Conservation (phyloP, 2,329 filamentous ascomycete species). For the Hortaea werneckii region DNA sequence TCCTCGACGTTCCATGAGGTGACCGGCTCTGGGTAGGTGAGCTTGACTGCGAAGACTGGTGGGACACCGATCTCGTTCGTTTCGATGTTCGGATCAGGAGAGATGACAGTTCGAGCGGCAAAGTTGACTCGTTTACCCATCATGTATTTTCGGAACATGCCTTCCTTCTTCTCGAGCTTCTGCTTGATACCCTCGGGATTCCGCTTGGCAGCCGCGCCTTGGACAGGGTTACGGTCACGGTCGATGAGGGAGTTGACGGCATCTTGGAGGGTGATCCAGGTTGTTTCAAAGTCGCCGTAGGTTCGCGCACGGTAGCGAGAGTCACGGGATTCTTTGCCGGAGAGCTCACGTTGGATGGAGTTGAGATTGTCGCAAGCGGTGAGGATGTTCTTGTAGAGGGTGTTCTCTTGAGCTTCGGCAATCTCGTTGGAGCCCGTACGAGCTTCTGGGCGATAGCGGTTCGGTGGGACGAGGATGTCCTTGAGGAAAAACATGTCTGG, state of each 20-base stretch:
- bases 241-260: conserved; percentile 89
- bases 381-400: conserved; percentile 75
- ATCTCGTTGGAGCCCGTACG: conserved; percentile 71
- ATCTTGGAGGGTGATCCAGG: conserved; percentile 78
- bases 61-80: conserved; percentile 98
- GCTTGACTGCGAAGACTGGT: conserved; percentile 90
- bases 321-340: conserved; percentile 32
- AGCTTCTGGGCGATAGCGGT: conserved; percentile 80
- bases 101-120: conserved; percentile 93
- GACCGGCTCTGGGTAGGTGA: conserved; percentile 94
- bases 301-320: conserved; percentile 44
- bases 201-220: conserved; percentile 64
- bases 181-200: conserved; percentile 96
- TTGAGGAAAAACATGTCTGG: conserved; percentile 88
- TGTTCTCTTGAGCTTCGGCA: conserved; percentile 74
- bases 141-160: conserved; percentile 98
- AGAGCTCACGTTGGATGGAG: conserved; percentile 62
- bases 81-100: conserved; percentile 95
- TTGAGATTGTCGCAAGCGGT: conserved; percentile 63
- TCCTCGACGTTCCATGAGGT: conserved; percentile 96
- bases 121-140: conserved; percentile 99
- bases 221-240: conserved; percentile 71
- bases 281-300: conserved; percentile 68
- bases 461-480: conserved; percentile 79
- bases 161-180: conserved; percentile 96